A percentile compares a stretch with the other conserved stretches of the same genome.
phyloP scores from a whole-genome alignment of 805 yeast genomes.

The Candida coquimbonensis region DNA sequence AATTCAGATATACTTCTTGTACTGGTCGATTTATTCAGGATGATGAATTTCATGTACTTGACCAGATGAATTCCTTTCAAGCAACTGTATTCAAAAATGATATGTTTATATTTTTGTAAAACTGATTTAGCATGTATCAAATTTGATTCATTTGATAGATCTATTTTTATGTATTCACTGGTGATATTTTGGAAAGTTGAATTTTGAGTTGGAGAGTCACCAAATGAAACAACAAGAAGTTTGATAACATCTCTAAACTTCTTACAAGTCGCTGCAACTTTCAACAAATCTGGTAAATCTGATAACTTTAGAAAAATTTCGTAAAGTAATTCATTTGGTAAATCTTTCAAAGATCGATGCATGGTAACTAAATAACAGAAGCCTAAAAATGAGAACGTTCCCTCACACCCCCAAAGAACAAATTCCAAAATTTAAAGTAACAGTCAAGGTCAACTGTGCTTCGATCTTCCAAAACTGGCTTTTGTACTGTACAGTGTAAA shows the following conservation, averaged over 20 bases:
- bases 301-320: not conserved
- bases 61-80: not conserved
- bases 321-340: slow-evolving; percentile 5
- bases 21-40: not conserved
- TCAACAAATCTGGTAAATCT: slow-evolving; percentile 1
- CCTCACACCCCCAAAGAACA: not conserved
- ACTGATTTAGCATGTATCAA: not conserved
- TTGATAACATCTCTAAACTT: slow-evolving; percentile 1
- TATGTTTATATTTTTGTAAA: not conserved
- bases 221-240: slow-evolving; percentile 1
- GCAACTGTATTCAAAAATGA: slow-evolving; percentile 4
- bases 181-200: slow-evolving; percentile 1
- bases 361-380: not conserved
- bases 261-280: not conserved
- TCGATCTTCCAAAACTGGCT: too few relatives aligned
- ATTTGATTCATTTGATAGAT: not conserved
- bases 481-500: too few relatives aligned
- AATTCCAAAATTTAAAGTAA: not conserved
- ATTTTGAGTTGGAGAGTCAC: slow-evolving; percentile 3
- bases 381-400: not conserved
- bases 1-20: slow-evolving; percentile 2
- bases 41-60: not conserved
- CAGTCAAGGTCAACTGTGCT: too few relatives aligned
- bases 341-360: not conserved
- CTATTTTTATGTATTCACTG: not conserved